Base-by-base conservation (phyloP, 495 filamentous ascomycete species). In the Usnea hakonensis region DNA sequence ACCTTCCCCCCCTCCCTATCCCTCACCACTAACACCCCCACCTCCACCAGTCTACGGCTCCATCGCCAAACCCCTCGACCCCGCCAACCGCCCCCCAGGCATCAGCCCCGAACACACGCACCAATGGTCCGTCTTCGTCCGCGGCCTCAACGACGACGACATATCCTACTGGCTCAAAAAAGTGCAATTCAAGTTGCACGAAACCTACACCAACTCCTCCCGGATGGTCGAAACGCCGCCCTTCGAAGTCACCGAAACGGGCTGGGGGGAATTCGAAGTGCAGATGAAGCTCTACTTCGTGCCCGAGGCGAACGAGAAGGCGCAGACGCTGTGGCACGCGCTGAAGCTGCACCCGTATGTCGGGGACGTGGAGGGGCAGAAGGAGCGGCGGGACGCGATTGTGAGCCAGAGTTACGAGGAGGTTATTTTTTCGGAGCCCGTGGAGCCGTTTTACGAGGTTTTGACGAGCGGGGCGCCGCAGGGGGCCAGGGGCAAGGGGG, bases 191-290 rank as follows among this genome's bases (percentile, higher is more conserved):
- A 97, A 97, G 72, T 83, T 98, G 5, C 91, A 96, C 79, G 91
- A 97, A 69, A 94, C 91, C 7, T 97, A 96, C 72, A 83, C 89
- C 40, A 92, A 96, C 71, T 86, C 87, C 64, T 78, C 92, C 3
- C 88, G 94, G 63, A 90, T 87, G 52, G 72, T 91, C 77, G 79
- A 90, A 73, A 80, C 83, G 52, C 85, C 85, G 33, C 87, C 60
- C 33, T 97, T 96, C 73, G 83, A 89, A 71, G 88, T 97, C 50
- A 80, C 80, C 57, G 94, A 97, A 74, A 96, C 92, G 0, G 94
- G 94, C 41, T 98, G 93, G 90, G 94, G 94, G 67, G 94, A 96
- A 77, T 98, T 98, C 77, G 89, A 94, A 69, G 92, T 97, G 65
- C 87, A 90, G 62, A 88, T 98, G 70, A 90, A 95, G 69, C 76